Evolutionary conservation across 352 stramenopile species (phyloP).

Genomic region (Globisporangium perplexum): DNA sequence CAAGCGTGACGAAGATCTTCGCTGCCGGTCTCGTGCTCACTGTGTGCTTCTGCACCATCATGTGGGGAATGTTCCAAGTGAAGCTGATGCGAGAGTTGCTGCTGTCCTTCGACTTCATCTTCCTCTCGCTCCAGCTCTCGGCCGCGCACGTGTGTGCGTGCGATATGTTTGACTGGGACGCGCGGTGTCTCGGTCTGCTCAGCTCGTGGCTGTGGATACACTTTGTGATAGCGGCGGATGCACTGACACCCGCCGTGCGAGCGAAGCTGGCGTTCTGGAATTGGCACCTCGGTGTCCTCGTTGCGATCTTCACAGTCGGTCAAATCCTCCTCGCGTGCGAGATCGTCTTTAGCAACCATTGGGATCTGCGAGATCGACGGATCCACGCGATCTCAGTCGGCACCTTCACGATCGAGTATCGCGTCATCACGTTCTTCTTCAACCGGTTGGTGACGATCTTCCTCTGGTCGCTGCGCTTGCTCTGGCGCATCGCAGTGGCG

Average conservation of each 20-base stretch:
- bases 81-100: conserved; percentile 9
- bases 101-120: conserved; percentile 19
- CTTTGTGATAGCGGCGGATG: conserved; percentile 15
- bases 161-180: conserved; percentile 17
- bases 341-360: conserved; percentile 9
- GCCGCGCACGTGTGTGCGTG: conserved; percentile 8
- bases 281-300: not conserved
- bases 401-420: not conserved
- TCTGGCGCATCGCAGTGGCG: conserved; percentile 1
- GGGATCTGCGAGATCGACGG: conserved; percentile 10
- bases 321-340: conserved; percentile 5
- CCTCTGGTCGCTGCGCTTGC: conserved; percentile 1
- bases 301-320: conserved; percentile 8
- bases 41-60: not conserved
- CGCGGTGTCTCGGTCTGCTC: not conserved
- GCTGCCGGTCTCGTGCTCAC: not conserved
- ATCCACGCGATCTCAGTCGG: conserved; percentile 3
- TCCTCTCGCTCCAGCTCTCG: conserved; percentile 16
- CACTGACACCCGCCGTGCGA: conserved; percentile 12
- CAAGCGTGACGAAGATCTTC: not conserved
- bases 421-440: conserved; percentile 9
- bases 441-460: conserved; percentile 8
- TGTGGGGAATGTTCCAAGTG: conserved; percentile 1
- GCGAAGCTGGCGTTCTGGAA: conserved; percentile 6
- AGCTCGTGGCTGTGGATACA: conserved; percentile 20